Percentiles rank a stretch among this genome's conserved stretches.
Evolutionary conservation across 257 asterid genomes (phyloP).

Genomic region (Lycium barbarum): DNA sequence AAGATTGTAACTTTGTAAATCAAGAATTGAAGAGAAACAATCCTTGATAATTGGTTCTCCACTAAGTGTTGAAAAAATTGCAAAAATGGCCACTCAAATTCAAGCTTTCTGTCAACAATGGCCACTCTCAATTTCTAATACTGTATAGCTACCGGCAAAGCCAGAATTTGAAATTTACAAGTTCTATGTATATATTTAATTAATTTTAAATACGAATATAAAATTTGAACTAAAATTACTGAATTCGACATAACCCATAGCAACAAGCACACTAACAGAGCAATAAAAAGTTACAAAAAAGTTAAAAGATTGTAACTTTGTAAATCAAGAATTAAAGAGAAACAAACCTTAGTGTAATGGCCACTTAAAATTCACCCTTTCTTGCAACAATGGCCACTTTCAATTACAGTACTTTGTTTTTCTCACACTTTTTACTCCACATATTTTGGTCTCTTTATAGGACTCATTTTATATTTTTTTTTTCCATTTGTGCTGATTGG

Average conservation of each 20-base stretch:
- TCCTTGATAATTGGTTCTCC: neutral
- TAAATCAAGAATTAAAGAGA: neutral
- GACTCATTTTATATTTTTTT: neutral
- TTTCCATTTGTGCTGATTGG: neutral
- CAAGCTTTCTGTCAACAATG: neutral
- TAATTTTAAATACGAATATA: neutral
- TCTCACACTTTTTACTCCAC: neutral
- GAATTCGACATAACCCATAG: neutral
- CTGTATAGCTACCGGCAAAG: neutral
- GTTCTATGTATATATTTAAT: neutral
- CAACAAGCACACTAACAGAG: neutral
- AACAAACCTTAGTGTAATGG: neutral
- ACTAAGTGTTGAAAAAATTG: neutral
- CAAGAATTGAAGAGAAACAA: neutral
- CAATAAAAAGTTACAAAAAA: too few species aligned
- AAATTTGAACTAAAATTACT: neutral
- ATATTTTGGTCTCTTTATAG: slow-evolving; percentile 9
- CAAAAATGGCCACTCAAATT: neutral
- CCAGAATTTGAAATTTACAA: neutral
- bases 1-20: neutral
- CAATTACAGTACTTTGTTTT: neutral
- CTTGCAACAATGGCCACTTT: neutral
- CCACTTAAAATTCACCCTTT: neutral
- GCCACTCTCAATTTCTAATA: neutral
- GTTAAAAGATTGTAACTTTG: neutral